These are phyloP conservation scores for Cyberlindnera mycetangii DNA, from an alignment of 805 yeast species.

Conservation along the genomic window DNA sequence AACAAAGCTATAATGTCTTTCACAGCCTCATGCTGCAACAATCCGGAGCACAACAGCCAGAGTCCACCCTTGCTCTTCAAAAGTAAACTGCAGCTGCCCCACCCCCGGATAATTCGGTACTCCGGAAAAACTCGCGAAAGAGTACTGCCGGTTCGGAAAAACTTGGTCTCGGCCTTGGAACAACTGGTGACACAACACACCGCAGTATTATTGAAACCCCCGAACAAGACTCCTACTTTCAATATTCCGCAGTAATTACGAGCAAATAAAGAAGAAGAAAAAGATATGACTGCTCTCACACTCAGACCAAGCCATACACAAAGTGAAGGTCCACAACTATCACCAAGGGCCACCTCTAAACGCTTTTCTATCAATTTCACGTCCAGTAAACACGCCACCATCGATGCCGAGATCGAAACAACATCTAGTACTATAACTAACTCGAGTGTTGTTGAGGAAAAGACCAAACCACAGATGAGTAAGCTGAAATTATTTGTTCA, in stretches of 20 bases:
- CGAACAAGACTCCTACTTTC: no score
- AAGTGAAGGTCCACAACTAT: neutral
- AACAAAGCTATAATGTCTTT: no score
- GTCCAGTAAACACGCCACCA: slow-evolving; percentile 1
- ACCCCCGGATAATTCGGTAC: neutral
- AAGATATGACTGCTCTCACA: neutral
- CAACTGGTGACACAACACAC: slow-evolving; percentile 5
- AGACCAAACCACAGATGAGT: slow-evolving; percentile 2
- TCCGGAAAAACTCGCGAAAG: slow-evolving; percentile 1
- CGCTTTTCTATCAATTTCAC: slow-evolving; percentile 1
- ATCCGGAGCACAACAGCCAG: neutral
- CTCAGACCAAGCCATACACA: neutral
- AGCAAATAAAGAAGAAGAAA: neutral
- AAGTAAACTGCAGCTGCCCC: neutral
- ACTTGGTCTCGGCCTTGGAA: slow-evolving; percentile 5
- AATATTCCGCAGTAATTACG: no score
- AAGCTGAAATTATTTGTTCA: slow-evolving; percentile 67
- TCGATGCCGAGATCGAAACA: neutral
- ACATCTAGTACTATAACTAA: neutral
- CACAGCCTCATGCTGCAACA: no score
- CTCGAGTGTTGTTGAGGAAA: neutral
- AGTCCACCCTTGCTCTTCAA: neutral
- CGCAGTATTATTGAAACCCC: neutral
- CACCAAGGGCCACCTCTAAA: slow-evolving; percentile 2
- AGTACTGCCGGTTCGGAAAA: slow-evolving; percentile 2